Evolutionary conservation across 805 yeast species (phyloP).

Genomic region (Myxozyma udenii): DNA sequence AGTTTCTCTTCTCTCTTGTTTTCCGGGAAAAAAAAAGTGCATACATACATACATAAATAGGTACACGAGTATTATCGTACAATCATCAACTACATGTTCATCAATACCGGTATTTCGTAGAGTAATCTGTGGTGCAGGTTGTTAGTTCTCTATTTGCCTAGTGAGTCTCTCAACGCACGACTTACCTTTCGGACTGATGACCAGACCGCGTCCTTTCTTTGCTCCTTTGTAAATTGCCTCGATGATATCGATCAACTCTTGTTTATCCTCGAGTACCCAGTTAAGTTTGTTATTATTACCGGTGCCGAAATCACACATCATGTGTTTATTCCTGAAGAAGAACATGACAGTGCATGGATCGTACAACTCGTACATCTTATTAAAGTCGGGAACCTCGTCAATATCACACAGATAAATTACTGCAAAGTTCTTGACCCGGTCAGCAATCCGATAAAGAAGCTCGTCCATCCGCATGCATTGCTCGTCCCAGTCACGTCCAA

Average conservation of each 20-base stretch:
- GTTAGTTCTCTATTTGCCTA: neutral
- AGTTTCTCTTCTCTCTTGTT: neutral
- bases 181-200: conserved; percentile 63
- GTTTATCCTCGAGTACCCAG: conserved; percentile 71
- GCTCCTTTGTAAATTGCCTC: conserved; percentile 92
- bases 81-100: neutral
- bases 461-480: conserved; percentile 93
- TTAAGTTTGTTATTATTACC: conserved; percentile 95
- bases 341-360: conserved; percentile 94
- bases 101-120: conserved; percentile 32
- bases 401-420: conserved; percentile 85
- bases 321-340: conserved; percentile 64
- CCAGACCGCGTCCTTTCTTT: conserved; percentile 86
- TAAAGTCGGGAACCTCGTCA: conserved; percentile 86
- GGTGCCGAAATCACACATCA: conserved; percentile 95
- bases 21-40: neutral
- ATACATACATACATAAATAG: neutral
- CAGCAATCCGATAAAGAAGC: conserved; percentile 70
- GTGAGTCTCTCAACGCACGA: neutral
- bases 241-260: conserved; percentile 84
- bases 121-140: conserved; percentile 30
- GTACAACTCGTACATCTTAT: conserved; percentile 77
- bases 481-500: conserved; percentile 72
- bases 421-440: conserved; percentile 82
- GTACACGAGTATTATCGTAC: neutral